phyloP scores from a whole-genome alignment of 768 basidiomycete species.

The Xerocomus brunneocitrinus region DNA sequence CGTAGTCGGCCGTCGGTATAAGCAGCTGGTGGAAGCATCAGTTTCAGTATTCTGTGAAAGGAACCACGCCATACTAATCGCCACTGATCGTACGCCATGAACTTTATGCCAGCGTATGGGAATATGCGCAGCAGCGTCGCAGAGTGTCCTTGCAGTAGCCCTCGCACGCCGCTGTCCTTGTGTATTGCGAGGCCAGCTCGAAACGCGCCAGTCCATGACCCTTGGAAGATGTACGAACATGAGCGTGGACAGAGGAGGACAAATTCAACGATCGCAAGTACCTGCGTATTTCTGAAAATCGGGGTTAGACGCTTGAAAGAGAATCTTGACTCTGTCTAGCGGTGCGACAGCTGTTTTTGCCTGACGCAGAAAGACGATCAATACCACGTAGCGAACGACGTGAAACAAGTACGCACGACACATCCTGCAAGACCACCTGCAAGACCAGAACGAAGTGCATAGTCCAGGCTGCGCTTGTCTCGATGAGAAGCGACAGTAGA shows the following conservation, averaged over 20 bases:
- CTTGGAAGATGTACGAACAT: constrained; percentile 37
- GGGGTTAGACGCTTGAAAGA: constrained; percentile 95
- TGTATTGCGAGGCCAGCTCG: constrained; percentile 74
- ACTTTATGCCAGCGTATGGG: constrained; percentile 96
- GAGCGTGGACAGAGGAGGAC: constrained; percentile 17
- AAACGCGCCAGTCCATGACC: constrained; percentile 83
- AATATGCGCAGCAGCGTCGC: constrained; percentile 92
- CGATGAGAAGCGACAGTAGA: constrained; percentile 33
- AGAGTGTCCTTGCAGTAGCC: constrained; percentile 93
- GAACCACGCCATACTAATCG: constrained; percentile 52
- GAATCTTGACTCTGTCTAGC: constrained; percentile 95
- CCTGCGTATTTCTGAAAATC: constrained; percentile 94
- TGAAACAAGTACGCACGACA: constrained; percentile 54
- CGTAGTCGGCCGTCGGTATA: constrained; percentile 76
- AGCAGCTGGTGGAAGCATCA: constrained; percentile 48
- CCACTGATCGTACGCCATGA: constrained; percentile 91
- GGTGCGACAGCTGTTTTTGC: constrained; percentile 95
- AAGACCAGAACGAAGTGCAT: constrained; percentile 75
- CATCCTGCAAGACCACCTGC: constrained; percentile 95
- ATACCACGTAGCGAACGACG: constrained; percentile 8
- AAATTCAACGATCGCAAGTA: constrained; percentile 25
- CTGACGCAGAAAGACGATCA: constrained; percentile 36
- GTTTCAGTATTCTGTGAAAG: not conserved
- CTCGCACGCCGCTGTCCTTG: constrained; percentile 60
- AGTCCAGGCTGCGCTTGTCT: constrained; percentile 54